phyloP scores from a whole-genome alignment of 1,284 basidiomycete genomes.

The Meira nashicola region DNA sequence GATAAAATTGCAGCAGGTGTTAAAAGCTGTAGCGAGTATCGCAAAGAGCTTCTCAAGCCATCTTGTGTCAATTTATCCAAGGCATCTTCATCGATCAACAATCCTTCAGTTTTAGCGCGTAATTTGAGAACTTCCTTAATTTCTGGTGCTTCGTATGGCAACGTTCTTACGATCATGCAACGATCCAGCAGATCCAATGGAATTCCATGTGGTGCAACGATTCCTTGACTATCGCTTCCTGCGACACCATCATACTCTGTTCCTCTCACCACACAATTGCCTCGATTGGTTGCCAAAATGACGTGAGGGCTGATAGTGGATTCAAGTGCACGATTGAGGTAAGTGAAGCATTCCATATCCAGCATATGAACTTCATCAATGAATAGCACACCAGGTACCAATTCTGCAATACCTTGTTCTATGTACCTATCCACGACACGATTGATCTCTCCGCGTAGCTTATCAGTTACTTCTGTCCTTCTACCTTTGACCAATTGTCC shows the following conservation, averaged over 20 bases:
- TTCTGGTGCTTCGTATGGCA: slow-evolving; percentile 76
- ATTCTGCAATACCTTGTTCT: slow-evolving; percentile 94
- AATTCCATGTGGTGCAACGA: slow-evolving; percentile 86
- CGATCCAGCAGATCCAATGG: slow-evolving; percentile 90
- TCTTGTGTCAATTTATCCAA: slow-evolving; percentile 75
- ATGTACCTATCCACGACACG: slow-evolving; percentile 97
- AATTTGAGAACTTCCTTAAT: slow-evolving; percentile 81
- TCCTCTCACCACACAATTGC: slow-evolving; percentile 82
- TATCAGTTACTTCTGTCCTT: slow-evolving; percentile 93
- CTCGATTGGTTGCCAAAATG: slow-evolving; percentile 91
- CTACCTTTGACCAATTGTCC: slow-evolving; percentile 91
- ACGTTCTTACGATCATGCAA: slow-evolving; percentile 94
- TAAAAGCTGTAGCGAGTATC: slow-evolving; percentile 85
- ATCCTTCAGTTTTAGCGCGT: slow-evolving; percentile 77
- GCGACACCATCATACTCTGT: slow-evolving; percentile 59
- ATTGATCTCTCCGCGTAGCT: slow-evolving; percentile 90
- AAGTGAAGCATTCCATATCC: slow-evolving; percentile 98
- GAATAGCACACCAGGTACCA: slow-evolving; percentile 95
- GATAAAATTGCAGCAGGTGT: slow-evolving; percentile 88
- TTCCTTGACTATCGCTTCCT: slow-evolving; percentile 59
- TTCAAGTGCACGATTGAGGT: slow-evolving; percentile 90
- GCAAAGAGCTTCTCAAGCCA: slow-evolving; percentile 78
- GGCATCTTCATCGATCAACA: slow-evolving; percentile 71
- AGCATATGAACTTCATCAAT: slow-evolving; percentile 99
- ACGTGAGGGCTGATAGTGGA: slow-evolving; percentile 95